These are phyloP conservation scores for Vachellia collinsii DNA, from an alignment of 306 rosid genomes.

Conservation along the genomic window DNA sequence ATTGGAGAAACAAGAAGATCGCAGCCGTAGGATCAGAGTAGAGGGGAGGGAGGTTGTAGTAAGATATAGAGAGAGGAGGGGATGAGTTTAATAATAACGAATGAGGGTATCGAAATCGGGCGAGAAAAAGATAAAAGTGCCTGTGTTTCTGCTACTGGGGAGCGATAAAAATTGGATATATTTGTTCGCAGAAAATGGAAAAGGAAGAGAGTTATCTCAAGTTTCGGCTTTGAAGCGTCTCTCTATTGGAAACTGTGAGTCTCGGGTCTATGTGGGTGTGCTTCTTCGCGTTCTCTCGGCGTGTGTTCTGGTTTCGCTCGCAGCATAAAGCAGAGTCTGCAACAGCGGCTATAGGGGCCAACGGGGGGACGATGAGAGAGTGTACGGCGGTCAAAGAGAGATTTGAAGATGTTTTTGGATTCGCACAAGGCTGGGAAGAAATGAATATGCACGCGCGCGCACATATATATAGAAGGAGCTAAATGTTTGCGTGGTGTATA, in stretches of 20 bases:
- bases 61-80: conserved; percentile 8
- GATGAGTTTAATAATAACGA: conserved; percentile 30
- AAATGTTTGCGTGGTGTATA: no score
- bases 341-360: conserved; percentile 69
- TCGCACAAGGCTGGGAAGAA: conserved; percentile 36
- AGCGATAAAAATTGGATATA: conserved; percentile 21
- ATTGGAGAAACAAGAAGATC: conserved; percentile 66
- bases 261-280: not conserved
- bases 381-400: conserved; percentile 90
- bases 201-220: not conserved
- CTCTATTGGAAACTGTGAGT: not conserved
- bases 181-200: not conserved
- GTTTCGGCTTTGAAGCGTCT: not conserved
- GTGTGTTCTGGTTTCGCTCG: conserved; percentile 3
- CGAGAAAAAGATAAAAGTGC: conserved; percentile 37
- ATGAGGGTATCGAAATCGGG: conserved; percentile 45
- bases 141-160: conserved; percentile 27
- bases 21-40: conserved; percentile 76
- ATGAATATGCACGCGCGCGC: no score
- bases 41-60: conserved; percentile 13
- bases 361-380: conserved; percentile 48
- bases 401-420: conserved; percentile 59
- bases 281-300: not conserved
- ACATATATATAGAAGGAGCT: no score
- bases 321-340: conserved; percentile 48